A percentile compares a stretch with the other conserved stretches of the same genome.
These are phyloP conservation scores for Kodamaea hsintzibuensis DNA, from an alignment of 805 yeast species.

Conservation along the genomic window DNA sequence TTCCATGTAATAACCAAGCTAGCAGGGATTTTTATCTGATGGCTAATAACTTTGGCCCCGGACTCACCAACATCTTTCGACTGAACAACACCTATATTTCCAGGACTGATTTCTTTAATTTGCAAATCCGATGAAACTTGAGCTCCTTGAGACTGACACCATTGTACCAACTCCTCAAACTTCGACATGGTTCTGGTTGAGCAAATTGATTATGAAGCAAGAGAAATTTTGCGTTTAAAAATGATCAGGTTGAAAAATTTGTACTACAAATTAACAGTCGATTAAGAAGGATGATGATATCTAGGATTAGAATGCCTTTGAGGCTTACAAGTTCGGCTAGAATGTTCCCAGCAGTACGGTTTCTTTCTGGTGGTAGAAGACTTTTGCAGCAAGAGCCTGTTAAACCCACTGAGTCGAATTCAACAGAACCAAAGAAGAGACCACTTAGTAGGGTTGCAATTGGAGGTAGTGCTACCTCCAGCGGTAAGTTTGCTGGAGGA, in stretches of 20 bases:
- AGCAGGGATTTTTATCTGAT: conserved; percentile 12
- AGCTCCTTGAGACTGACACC: conserved; percentile 37
- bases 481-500: conserved; percentile 36
- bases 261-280: neutral
- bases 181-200: conserved; percentile 2
- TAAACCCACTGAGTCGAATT: neutral
- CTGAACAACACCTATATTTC: conserved; percentile 28
- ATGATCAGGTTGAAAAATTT: neutral
- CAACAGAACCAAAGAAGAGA: conserved; percentile 34
- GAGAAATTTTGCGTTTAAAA: neutral
- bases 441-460: conserved; percentile 81
- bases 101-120: conserved; percentile 22
- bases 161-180: conserved; percentile 20
- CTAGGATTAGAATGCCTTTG: neutral
- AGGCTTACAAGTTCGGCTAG: neutral
- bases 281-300: neutral
- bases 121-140: conserved; percentile 20
- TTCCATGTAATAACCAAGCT: conserved; percentile 9
- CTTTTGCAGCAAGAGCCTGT: neutral
- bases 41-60: too few species aligned
- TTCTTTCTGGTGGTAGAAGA: neutral
- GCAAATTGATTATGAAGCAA: neutral
- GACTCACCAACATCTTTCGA: neutral
- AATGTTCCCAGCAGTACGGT: neutral
- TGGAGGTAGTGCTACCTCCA: conserved; percentile 51